Percentiles rank a stretch among this genome's conserved stretches.
Conservation (phyloP, 306 rosid genomes). For the Crotalaria pallida region DNA sequence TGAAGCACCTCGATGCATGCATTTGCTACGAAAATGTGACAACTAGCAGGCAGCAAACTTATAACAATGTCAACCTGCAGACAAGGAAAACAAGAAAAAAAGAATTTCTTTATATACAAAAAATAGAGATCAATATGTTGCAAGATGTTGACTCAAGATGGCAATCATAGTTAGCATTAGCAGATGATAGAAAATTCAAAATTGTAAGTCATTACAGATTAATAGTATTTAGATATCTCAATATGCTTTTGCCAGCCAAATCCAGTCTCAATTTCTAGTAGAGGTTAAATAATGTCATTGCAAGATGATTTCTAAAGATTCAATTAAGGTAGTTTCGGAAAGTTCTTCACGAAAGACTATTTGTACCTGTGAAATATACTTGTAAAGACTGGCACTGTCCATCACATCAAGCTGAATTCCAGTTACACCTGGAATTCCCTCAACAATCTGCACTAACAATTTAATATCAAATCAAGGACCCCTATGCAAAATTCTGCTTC, state of each 20-base stretch:
- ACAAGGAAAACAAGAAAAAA: background rate
- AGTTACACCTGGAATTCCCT: conserved; percentile 69
- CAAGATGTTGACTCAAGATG: conserved; percentile 5
- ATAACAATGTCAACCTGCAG: conserved; percentile 85
- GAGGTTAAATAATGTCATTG: background rate
- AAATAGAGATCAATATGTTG: background rate
- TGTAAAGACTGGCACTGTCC: conserved; percentile 47
- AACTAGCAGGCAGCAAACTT: conserved; percentile 79
- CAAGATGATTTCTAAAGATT: conserved; percentile 7
- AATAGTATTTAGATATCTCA: background rate
- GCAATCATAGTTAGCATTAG: background rate
- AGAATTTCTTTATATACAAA: background rate
- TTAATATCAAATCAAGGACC: conserved; percentile 27
- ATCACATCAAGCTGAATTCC: conserved; percentile 75
- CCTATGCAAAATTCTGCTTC: conserved; percentile 21
- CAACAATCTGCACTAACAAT: conserved; percentile 55
- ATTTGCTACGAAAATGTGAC: conserved; percentile 71
- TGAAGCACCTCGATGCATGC: conserved; percentile 84
- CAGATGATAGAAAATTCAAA: background rate
- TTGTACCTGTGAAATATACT: conserved; percentile 66
- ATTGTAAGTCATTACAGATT: background rate
- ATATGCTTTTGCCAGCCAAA: background rate
- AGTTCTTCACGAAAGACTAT: conserved; percentile 1
- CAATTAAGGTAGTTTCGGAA: background rate
- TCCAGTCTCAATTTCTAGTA: background rate